Base-by-base conservation (phyloP, 2,329 filamentous ascomycete genomes). In the Sporothrix phasma region DNA sequence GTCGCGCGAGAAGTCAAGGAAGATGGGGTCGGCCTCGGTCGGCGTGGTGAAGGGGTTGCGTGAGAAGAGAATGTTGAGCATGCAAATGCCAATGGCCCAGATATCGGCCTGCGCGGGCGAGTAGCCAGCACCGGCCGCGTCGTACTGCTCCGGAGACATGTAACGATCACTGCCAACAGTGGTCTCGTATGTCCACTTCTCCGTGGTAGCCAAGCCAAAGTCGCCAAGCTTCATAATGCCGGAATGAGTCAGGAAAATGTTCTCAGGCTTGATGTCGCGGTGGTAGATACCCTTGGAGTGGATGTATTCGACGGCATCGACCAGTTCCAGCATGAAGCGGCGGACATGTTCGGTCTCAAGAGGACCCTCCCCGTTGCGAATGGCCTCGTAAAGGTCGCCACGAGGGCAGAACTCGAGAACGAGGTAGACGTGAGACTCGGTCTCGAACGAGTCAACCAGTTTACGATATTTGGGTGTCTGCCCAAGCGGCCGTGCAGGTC, bases 211-310 rank as follows among this genome's bases (percentile, higher is more conserved):
- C 67, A 99, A 81, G 63, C 94, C 94, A 74, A 97, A 96, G 76
- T 99, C 94, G 72, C 94, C 94, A 41, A 99, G 86, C 79, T 99
- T 99, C 89, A 97, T 89, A 45, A 88, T 83, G 62, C 93, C 93
- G 69, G 88, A 84, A 66, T 92, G 84, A 65, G 87, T 89, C 68
- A 99, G 82, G 75, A 99, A 97, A 76, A 99, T 96, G 80, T 99
- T 99, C 82, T 99, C 94, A 0, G 94, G 94, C 80, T 99, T 99
- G 84, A 99, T 97, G 76, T 99, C 94, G 67, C 94, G 90, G 74
- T 99, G 94, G 75, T 92, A 97, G 73, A 97, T 85, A 68, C 91
- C 92, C 75, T 92, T 92, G 68, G 84, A 83, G 76, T 99, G 94
- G 77, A 96, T 91, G 76, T 91, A 92, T 67, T 90, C 87, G 59